A percentile compares a stretch with the other conserved stretches of the same genome.
phyloP scores from a whole-genome alignment of 345 rosid species.

The Eucalyptus erythrocorys region DNA sequence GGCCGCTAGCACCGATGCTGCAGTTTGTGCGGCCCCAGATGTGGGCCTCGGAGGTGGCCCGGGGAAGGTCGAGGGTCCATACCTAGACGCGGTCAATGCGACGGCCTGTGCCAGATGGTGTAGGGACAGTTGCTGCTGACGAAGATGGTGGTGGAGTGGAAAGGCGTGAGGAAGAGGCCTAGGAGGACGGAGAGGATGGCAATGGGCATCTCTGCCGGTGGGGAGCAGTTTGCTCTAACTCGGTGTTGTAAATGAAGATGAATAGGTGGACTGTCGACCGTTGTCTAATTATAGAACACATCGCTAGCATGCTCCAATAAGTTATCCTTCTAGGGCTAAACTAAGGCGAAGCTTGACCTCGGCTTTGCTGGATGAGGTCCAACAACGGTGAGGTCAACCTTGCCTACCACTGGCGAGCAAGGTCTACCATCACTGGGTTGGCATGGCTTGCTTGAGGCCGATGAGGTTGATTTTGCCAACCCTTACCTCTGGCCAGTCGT shows the following conservation, averaged over 20 bases:
- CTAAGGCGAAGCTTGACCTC: too few relatives aligned
- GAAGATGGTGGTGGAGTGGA: not conserved
- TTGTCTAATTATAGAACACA: too few relatives aligned
- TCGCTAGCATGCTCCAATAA: too few relatives aligned
- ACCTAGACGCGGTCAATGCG: not conserved
- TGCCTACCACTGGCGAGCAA: too few relatives aligned
- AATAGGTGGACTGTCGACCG: too few relatives aligned
- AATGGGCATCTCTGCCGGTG: not conserved
- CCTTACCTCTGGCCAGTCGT: too few relatives aligned
- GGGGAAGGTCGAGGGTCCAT: not conserved
- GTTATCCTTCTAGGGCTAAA: too few relatives aligned
- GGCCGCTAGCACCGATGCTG: not conserved
- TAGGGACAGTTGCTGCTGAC: not conserved
- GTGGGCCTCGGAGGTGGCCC: not conserved
- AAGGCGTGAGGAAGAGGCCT: not conserved
- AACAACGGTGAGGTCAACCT: accelerated
- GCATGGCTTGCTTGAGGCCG: too few relatives aligned
- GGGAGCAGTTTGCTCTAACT: too few relatives aligned
- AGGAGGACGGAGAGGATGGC: not conserved
- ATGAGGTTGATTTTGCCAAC: accelerated
- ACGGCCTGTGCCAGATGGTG: not conserved
- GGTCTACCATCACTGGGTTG: too few relatives aligned
- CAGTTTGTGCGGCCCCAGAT: not conserved
- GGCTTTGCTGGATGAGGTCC: too few relatives aligned
- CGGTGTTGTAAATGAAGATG: too few relatives aligned